Base-by-base conservation (phyloP, 1,284 basidiomycete genomes). In the Cryptococcus sp. region DNA sequence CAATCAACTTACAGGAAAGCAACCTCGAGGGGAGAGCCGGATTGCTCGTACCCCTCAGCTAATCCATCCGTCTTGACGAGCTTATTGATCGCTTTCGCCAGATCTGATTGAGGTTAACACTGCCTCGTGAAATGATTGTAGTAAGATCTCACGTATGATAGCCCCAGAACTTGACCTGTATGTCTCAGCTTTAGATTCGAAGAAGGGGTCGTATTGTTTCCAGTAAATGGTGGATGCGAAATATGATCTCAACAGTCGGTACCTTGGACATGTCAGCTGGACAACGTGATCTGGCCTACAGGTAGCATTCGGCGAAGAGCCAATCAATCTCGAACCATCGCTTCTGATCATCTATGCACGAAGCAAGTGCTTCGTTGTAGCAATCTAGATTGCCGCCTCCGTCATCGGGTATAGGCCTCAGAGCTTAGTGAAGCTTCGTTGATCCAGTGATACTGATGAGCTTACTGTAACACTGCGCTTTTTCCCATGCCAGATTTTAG, bases 241-340 rank as follows among this genome's bases (percentile, higher is more conserved):
- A 68, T 83, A 85, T 2, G 84, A 83, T 19, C 89, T 82, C 19
- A 98, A 69, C 1, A 88, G 78, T 23, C 92, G 88, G 75, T 98
- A 98, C 54, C 90, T 91, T 58, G 7, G 11, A 21, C 19, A 7
- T n/a, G 11, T 9, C 9, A 19, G 9, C 9, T 9, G 19, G 39
- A 19, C 14, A 13, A 41, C 43, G 4, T 4, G 21, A 28, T 42
- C 14, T 14, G 18, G 71, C 82, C 51, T 49, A 75, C 73, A 80
- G 69, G 61, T 79, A 79, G 64, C 78, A 96, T 83, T 98, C 94
- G 54, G 91, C 89, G 69, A 82, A 97, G 13, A 98, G 80, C 91
- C 93, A 98, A 3, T 91, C 88, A 7, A 88, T 84, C 1, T 82
- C 86, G 69, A 92, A 91, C 94, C 94, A 98, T 0, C 85, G 88